Percentiles rank a stretch among this genome's conserved stretches.
Conservation (phyloP, 139 green algal species). For the Bryopsis sp. region DNA sequence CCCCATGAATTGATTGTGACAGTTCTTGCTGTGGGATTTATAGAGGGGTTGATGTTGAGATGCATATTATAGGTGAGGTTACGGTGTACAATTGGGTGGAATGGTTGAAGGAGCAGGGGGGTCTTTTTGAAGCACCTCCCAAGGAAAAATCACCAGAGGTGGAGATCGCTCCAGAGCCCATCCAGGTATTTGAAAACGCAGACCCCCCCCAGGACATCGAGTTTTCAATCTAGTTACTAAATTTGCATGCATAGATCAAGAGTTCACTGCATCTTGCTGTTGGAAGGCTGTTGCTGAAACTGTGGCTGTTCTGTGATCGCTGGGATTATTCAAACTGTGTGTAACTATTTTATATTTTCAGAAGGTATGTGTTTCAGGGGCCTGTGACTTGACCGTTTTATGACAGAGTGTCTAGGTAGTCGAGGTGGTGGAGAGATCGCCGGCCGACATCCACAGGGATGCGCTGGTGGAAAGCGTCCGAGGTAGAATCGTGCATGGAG, state of each 20-base stretch:
- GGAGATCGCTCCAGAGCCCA: no score
- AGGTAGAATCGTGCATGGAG: conserved; percentile 45
- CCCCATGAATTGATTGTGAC: no score
- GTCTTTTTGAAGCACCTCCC: no score
- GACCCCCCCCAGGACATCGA: no score
- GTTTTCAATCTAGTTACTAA: no score
- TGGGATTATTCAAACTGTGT: neutral
- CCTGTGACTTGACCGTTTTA: neutral
- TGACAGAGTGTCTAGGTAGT: neutral
- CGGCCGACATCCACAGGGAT: neutral
- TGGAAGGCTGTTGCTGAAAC: no score
- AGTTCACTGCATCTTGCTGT: no score
- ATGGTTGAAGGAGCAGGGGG: conserved; percentile 40
- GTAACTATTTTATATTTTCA: conserved; percentile 1
- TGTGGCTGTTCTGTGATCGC: neutral
- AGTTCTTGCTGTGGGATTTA: no score
- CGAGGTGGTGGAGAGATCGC: neutral
- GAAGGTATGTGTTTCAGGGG: neutral
- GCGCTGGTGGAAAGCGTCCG: neutral
- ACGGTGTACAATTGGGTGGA: conserved; percentile 55
- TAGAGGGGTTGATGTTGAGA: no score
- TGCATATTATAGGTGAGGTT: conserved; percentile 42
- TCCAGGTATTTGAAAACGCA: no score
- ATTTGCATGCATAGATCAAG: no score
- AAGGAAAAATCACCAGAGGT: no score